Evolutionary conservation across 2,329 filamentous ascomycete genomes (phyloP).

Genomic region (Apiospora rasikravindrae): DNA sequence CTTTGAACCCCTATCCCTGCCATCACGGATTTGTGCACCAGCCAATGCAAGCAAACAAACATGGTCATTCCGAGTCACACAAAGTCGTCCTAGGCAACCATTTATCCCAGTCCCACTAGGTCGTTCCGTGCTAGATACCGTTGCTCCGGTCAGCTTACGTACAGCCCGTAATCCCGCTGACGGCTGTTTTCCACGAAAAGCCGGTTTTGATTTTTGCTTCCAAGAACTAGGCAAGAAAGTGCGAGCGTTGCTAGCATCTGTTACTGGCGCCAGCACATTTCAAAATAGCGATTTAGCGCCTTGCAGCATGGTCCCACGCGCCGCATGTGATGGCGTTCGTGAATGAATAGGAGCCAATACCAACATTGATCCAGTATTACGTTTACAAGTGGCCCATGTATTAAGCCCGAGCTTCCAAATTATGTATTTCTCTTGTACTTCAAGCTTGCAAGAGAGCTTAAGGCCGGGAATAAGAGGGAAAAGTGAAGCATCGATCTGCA

Average conservation of each 20-base stretch:
- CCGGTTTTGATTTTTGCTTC: not conserved
- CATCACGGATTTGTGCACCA: not conserved
- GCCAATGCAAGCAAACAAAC: not conserved
- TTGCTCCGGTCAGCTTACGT: slow-evolving; percentile 5
- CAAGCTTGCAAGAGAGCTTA: not conserved
- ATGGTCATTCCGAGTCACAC: not conserved
- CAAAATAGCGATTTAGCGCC: not conserved
- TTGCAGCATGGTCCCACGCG: not conserved
- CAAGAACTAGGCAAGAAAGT: not conserved
- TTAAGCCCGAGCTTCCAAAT: not conserved
- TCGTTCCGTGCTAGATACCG: not conserved
- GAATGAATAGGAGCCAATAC: not conserved
- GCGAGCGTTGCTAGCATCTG: not conserved
- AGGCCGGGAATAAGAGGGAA: too few species aligned
- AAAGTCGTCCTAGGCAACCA: not conserved
- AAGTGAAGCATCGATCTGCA: too few species aligned
- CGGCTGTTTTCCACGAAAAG: not conserved
- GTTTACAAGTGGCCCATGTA: not conserved
- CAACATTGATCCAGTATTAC: too few species aligned
- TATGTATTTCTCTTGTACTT: too few species aligned
- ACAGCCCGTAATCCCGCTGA: not conserved
- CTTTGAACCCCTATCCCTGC: not conserved
- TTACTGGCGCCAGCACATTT: not conserved
- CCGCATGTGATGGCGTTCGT: not conserved
- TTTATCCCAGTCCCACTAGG: not conserved